These are phyloP conservation scores for Pythium pectinolyticum DNA, from an alignment of 352 stramenopile genomes.

Conservation along the genomic window DNA sequence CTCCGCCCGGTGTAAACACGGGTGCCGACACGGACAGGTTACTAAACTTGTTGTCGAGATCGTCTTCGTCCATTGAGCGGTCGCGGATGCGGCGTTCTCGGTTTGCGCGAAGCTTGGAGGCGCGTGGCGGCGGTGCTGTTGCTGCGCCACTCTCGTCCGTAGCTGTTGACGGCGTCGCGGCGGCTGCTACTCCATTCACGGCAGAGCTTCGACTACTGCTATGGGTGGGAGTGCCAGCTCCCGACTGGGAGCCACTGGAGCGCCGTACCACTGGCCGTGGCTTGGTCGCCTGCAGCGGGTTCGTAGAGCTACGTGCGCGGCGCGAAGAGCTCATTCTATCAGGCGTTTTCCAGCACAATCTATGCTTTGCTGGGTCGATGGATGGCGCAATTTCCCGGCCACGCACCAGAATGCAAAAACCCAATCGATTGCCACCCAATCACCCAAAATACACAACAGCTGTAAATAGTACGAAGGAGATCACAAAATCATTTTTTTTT, in stretches of 20 bases:
- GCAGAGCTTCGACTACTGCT: background rate
- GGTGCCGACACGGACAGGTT: constrained; percentile 53
- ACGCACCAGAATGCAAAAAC: constrained; percentile 1
- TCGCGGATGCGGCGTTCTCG: constrained; percentile 62
- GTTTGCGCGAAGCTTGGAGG: constrained; percentile 60
- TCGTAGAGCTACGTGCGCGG: constrained; percentile 8
- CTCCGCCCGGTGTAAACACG: constrained; percentile 38
- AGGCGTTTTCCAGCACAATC: too few relatives aligned
- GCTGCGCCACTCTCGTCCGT: background rate
- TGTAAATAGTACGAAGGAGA: background rate
- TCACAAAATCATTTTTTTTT: too few relatives aligned
- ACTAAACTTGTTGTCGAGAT: constrained; percentile 68
- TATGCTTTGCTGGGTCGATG: background rate
- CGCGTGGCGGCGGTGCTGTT: background rate
- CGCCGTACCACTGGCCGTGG: constrained; percentile 10
- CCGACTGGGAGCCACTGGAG: background rate
- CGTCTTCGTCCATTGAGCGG: constrained; percentile 54
- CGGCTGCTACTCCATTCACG: background rate
- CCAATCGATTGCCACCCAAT: background rate
- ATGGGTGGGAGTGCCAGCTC: background rate
- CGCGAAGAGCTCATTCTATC: constrained; percentile 23
- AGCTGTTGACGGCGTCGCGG: background rate
- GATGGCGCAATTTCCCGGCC: constrained; percentile 22
- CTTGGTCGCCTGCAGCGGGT: constrained; percentile 20
- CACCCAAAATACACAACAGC: background rate